Evolutionary conservation across 2,329 filamentous ascomycete genomes (phyloP).

Genomic region (Trichoderma asperellum): DNA sequence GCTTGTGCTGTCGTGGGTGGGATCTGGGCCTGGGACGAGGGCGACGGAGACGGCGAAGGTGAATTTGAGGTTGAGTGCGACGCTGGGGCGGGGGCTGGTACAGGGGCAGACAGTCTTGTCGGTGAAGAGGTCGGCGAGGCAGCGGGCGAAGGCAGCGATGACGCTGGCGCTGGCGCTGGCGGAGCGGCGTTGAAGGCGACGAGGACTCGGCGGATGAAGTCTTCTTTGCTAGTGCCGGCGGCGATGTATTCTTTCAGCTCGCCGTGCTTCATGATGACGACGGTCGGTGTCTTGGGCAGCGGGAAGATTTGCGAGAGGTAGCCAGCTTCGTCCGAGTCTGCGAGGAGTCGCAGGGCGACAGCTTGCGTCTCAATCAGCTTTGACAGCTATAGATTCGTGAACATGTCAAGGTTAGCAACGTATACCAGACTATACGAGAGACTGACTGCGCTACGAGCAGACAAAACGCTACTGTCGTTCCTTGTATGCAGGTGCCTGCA

Average conservation of each 20-base stretch:
- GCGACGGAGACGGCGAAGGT: neutral
- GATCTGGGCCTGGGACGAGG: neutral
- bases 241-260: constrained; percentile 77
- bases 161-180: neutral
- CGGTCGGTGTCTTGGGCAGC: constrained; percentile 73
- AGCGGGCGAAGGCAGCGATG: constrained; percentile 31
- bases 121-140: constrained; percentile 14
- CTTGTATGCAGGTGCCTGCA: neutral
- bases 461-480: neutral
- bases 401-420: constrained; percentile 23
- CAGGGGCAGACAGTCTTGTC: constrained; percentile 20
- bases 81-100: constrained; percentile 19
- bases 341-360: constrained; percentile 69
- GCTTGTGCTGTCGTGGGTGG: constrained; percentile 31
- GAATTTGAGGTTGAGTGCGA: constrained; percentile 23
- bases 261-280: constrained; percentile 80
- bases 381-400: constrained; percentile 50
- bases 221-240: constrained; percentile 64
- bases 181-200: constrained; percentile 40
- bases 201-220: constrained; percentile 59
- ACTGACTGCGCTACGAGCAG: neutral
- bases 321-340: constrained; percentile 77
- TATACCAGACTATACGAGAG: neutral
- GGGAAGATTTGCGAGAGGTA: constrained; percentile 84
- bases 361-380: constrained; percentile 63